Evolutionary conservation across 192 early-diverging fungal genomes (phyloP).

Genomic region (Coemansia sp.): DNA sequence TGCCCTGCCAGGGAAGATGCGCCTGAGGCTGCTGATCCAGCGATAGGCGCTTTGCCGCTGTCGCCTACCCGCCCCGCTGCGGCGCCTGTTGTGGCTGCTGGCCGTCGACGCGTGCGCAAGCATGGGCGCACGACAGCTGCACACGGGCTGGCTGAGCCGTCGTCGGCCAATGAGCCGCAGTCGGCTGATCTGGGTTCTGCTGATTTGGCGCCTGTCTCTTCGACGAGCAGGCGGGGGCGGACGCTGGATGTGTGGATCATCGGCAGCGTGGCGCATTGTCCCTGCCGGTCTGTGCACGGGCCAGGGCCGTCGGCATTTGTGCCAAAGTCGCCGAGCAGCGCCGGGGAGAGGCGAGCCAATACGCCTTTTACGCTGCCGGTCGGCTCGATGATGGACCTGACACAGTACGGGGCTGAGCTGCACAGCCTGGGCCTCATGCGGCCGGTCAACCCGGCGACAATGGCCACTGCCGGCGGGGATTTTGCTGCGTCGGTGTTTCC

Average conservation of each 20-base stretch:
- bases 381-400: conserved; percentile 37
- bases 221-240: conserved; percentile 8
- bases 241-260: conserved; percentile 40
- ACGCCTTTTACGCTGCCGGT: conserved; percentile 20
- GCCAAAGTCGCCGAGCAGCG: conserved; percentile 8
- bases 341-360: neutral
- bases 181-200: conserved; percentile 12
- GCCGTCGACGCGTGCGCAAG: conserved; percentile 6
- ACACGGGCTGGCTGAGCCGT: neutral
- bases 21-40: neutral
- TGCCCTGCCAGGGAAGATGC: neutral
- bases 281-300: conserved; percentile 46
- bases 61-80: neutral
- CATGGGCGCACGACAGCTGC: conserved; percentile 1
- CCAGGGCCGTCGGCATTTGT: conserved; percentile 52
- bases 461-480: conserved; percentile 28
- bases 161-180: neutral
- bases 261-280: conserved; percentile 52
- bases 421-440: conserved; percentile 42
- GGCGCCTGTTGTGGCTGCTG: conserved; percentile 2
- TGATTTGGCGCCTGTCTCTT: neutral
- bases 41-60: neutral
- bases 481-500: conserved; percentile 40
- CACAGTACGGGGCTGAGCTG: conserved; percentile 37
- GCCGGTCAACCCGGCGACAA: conserved; percentile 34